phyloP scores from a whole-genome alignment of 2,329 filamentous ascomycete species.

The Rhexocercosporidium sp. region DNA sequence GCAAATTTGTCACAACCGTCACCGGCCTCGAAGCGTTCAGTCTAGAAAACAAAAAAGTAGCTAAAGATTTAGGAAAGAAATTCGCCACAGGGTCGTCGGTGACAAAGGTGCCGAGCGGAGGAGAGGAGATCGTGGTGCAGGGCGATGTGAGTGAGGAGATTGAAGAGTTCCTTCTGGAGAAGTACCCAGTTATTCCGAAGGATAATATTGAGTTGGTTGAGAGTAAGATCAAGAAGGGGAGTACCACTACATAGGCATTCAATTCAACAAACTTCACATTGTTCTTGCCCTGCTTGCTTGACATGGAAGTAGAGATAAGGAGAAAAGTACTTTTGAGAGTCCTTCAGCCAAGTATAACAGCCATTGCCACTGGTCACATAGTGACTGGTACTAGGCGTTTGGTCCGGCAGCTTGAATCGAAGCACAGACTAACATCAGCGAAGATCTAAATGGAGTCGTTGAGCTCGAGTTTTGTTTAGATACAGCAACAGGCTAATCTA shows the following conservation, averaged over 20 bases:
- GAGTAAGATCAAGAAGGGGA: slow-evolving; percentile 88
- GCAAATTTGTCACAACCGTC: slow-evolving; percentile 95
- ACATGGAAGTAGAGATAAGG: not conserved
- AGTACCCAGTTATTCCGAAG: slow-evolving; percentile 88
- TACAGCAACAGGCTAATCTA: not conserved
- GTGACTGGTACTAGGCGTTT: not conserved
- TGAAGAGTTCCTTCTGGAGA: slow-evolving; percentile 86
- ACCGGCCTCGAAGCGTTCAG: slow-evolving; percentile 88
- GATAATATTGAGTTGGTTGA: slow-evolving; percentile 95
- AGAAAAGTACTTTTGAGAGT: not conserved
- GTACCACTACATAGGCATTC: slow-evolving; percentile 5
- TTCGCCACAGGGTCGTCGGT: slow-evolving; percentile 94
- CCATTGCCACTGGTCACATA: not conserved
- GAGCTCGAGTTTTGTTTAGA: not conserved
- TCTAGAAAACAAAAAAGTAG: slow-evolving; percentile 91
- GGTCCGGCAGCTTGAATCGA: not conserved
- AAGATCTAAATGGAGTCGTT: not conserved
- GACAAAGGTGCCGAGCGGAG: slow-evolving; percentile 83
- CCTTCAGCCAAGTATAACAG: too few species aligned
- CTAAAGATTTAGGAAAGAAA: slow-evolving; percentile 98
- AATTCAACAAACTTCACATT: not conserved
- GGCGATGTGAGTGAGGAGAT: slow-evolving; percentile 96
- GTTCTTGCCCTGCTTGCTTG: not conserved
- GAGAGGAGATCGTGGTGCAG: slow-evolving; percentile 97
- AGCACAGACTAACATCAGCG: not conserved